These are phyloP conservation scores for Polytolypa hystricis DNA, from an alignment of 2,329 filamentous ascomycete genomes.

Conservation along the genomic window DNA sequence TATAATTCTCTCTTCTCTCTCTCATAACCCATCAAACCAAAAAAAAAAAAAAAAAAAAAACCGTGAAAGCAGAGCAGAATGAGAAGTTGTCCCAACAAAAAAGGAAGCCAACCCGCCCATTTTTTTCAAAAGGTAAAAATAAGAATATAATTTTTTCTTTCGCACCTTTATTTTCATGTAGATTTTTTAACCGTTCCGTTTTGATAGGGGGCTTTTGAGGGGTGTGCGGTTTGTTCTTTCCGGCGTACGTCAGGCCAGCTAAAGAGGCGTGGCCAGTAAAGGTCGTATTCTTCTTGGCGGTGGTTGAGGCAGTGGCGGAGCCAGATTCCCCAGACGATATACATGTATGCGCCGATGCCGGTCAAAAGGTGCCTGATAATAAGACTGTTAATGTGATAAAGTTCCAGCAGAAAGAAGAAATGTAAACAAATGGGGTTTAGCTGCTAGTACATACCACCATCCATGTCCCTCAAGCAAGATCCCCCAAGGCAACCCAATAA, in stretches of 20 bases:
- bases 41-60: too few relatives aligned
- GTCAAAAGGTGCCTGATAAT: constrained; percentile 63
- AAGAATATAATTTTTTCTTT: too few relatives aligned
- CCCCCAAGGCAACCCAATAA: constrained; percentile 68
- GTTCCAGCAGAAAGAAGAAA: constrained; percentile 7
- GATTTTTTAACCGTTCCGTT: too few relatives aligned
- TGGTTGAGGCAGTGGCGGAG: constrained; percentile 65
- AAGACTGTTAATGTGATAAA: constrained; percentile 7
- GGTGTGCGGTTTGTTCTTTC: too few relatives aligned
- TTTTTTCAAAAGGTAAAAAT: too few relatives aligned
- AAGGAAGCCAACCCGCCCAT: too few relatives aligned
- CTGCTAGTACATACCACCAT: constrained; percentile 47
- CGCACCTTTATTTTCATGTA: too few relatives aligned
- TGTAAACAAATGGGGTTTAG: constrained; percentile 4
- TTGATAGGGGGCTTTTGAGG: too few relatives aligned
- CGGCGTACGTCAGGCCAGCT: constrained; percentile 43
- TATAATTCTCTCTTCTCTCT: too few relatives aligned
- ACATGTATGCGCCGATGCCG: constrained; percentile 70
- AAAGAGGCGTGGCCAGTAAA: constrained; percentile 57
- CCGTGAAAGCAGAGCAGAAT: too few relatives aligned
- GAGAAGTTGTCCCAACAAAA: too few relatives aligned
- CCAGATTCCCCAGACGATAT: constrained; percentile 77
- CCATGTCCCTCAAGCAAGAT: constrained; percentile 62
- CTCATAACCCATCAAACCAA: too few relatives aligned
- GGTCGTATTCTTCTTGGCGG: constrained; percentile 57